Evolutionary conservation across 2,329 filamentous ascomycete genomes (phyloP).

Genomic region (Plectosphaerella plurivora): DNA sequence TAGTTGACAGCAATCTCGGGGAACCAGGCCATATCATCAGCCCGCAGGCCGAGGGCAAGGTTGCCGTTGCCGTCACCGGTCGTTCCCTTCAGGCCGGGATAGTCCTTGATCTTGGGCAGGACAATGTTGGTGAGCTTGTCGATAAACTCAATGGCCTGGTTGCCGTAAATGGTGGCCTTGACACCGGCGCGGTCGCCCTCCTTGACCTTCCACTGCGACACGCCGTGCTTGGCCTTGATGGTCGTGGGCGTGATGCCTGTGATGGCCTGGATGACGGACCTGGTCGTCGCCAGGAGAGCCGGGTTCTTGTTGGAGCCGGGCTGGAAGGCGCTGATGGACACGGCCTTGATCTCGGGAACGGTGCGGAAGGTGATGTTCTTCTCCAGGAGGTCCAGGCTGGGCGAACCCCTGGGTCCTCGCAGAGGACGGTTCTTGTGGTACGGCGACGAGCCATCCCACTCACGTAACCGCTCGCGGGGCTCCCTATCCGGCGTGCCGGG

Average conservation of each 20-base stretch:
- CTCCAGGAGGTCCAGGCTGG: constrained; percentile 68
- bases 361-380: constrained; percentile 75
- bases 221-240: constrained; percentile 65
- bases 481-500: constrained; percentile 60
- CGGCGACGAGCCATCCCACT: constrained; percentile 86
- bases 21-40: constrained; percentile 75
- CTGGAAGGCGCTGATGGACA: constrained; percentile 75
- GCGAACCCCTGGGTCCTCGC: constrained; percentile 76
- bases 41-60: constrained; percentile 73
- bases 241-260: constrained; percentile 70
- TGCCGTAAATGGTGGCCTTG: constrained; percentile 72
- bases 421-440: constrained; percentile 91
- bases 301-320: constrained; percentile 68
- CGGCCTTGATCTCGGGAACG: constrained; percentile 73
- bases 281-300: constrained; percentile 73
- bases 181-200: constrained; percentile 68
- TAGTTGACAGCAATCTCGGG: constrained; percentile 95
- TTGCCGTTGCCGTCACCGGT: constrained; percentile 89
- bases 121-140: constrained; percentile 88
- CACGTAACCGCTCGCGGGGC: constrained; percentile 64
- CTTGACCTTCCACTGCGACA: constrained; percentile 71
- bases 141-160: constrained; percentile 84
- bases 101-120: constrained; percentile 94
- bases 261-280: constrained; percentile 81
- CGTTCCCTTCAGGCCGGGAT: constrained; percentile 60